Base-by-base conservation (phyloP, 805 yeast genomes). In the Spathaspora gorwiae region DNA sequence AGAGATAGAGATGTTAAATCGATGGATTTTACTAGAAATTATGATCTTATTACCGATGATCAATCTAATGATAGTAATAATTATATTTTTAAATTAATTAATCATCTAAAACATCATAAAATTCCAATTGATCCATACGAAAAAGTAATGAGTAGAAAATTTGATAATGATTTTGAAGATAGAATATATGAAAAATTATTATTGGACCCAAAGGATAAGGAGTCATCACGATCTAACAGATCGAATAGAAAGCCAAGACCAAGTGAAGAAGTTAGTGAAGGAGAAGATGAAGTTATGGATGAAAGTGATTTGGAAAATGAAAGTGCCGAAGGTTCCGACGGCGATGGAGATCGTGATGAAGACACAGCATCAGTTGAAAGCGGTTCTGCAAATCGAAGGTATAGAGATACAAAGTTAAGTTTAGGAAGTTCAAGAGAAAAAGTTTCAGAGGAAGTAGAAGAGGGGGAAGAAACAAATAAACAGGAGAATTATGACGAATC, bases 251-350 rank as follows among this genome's bases (percentile, higher is more conserved):
- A 14, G 37, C 15, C 35, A 36, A 34, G 14, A 35, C 26, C 32
- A 26, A 26, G 5, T 12, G 47, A 40, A 35, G 32, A 29, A 29
- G 32, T 5, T 3, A 43, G 27, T 10, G 48, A 45, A 7, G 46
- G 31, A 5, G 46, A 48, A 8, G 54, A 51, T 40, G 55, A 54
- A 19, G 53, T 49, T 14, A 50, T 49, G 40, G 60, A 54, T 40
- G 62, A 51, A 29, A 59, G 62, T 35, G 66, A 60, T 40, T 47
- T 58, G 13, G 66, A 57, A 14, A 62, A 51, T 12, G 49, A 43
- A 6, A 56, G 44, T 10, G 45, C 46, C 8, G 53, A 50, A 32
- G 44, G 50, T 12, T 41, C 51, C 13, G 55, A 51, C 6, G 56
- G 49, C 2, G 57, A 56, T 14, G 56, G 49, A 1, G 57, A 56